These are phyloP conservation scores for Daldinia loculata DNA, from an alignment of 495 filamentous ascomycete species.

Conservation along the genomic window DNA sequence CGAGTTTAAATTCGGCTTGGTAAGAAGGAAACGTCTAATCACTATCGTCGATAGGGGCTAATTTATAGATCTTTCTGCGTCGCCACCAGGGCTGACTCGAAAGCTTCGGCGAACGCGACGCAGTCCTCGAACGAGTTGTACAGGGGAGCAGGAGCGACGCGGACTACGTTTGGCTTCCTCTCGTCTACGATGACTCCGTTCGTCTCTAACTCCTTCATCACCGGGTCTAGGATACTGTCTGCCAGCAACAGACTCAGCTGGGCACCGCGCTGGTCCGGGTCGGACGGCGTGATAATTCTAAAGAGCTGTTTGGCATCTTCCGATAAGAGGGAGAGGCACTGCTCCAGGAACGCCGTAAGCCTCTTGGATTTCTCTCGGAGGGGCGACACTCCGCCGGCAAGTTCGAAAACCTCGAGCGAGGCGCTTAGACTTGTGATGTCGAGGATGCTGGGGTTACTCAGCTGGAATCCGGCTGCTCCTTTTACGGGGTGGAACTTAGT, in stretches of 20 bases:
- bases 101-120: slow-evolving; percentile 74
- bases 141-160: slow-evolving; percentile 89
- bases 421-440: slow-evolving; percentile 76
- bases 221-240: slow-evolving; percentile 70
- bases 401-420: slow-evolving; percentile 79
- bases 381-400: slow-evolving; percentile 70
- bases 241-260: slow-evolving; percentile 82
- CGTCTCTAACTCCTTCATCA: slow-evolving; percentile 74
- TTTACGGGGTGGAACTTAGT: slow-evolving; percentile 77
- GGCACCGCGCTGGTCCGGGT: slow-evolving; percentile 77
- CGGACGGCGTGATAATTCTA: slow-evolving; percentile 80
- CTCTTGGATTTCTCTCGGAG: slow-evolving; percentile 77
- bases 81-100: slow-evolving; percentile 60
- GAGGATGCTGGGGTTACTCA: slow-evolving; percentile 73
- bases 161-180: slow-evolving; percentile 85
- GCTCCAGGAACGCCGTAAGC: slow-evolving; percentile 83
- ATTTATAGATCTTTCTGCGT: slow-evolving; percentile 32
- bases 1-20: background rate
- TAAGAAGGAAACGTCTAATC: background rate
- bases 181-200: slow-evolving; percentile 85
- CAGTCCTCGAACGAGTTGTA: slow-evolving; percentile 89
- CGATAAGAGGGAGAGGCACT: slow-evolving; percentile 62
- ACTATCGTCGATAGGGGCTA: background rate
- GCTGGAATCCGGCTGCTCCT: slow-evolving; percentile 74
- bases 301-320: slow-evolving; percentile 64